Percentiles rank a stretch among this genome's conserved stretches.
These are phyloP conservation scores for Podospora pseudopauciseta DNA, from an alignment of 495 filamentous ascomycete genomes.

Conservation along the genomic window DNA sequence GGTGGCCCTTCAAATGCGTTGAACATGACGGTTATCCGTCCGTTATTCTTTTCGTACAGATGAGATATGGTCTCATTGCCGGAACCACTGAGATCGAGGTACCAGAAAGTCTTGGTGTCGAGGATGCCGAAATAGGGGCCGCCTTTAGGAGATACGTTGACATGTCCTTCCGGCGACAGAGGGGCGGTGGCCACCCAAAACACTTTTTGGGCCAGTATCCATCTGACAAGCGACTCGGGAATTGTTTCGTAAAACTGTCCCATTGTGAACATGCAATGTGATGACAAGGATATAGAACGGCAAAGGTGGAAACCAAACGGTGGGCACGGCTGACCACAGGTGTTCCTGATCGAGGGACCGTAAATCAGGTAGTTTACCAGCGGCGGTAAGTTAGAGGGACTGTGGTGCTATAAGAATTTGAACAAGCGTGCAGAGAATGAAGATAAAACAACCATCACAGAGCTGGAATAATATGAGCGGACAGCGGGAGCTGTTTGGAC, in stretches of 20 bases:
- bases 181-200: conserved; percentile 70
- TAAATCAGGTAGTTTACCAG: not conserved
- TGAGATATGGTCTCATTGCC: conserved; percentile 71
- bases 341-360: no score
- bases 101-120: conserved; percentile 57
- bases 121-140: conserved; percentile 59
- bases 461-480: no score
- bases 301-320: conserved; percentile 23
- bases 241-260: conserved; percentile 60
- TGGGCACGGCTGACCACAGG: not conserved
- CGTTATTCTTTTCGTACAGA: conserved; percentile 63
- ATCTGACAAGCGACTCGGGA: conserved; percentile 50
- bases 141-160: conserved; percentile 73
- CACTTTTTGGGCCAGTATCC: conserved; percentile 59
- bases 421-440: not conserved
- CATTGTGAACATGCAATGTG: conserved; percentile 46
- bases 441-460: no score
- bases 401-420: no score
- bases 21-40: conserved; percentile 68
- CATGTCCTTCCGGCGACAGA: conserved; percentile 48
- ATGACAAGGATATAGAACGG: conserved; percentile 2
- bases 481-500: no score
- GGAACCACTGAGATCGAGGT: conserved; percentile 67
- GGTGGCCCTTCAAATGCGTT: conserved; percentile 62
- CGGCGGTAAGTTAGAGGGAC: no score